A percentile compares a stretch with the other conserved stretches of the same genome.
Evolutionary conservation across 257 asterid species (phyloP).

Genomic region (Misopates orontium): DNA sequence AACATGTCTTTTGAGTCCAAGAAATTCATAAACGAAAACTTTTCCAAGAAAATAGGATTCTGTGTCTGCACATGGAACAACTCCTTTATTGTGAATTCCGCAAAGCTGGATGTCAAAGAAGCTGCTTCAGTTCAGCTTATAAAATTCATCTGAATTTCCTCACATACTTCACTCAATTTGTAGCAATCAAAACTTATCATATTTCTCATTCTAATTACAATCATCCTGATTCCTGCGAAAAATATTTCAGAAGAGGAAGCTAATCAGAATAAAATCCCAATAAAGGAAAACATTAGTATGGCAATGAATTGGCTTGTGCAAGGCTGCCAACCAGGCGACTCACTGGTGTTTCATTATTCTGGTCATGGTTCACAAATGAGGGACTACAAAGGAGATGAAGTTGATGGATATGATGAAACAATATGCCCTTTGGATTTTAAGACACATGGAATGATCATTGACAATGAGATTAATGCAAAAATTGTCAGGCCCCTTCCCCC

Average conservation of each 20-base stretch:
- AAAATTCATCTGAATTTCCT: no score
- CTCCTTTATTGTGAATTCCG: no score
- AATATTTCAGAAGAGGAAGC: slow-evolving; percentile 73
- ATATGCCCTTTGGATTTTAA: slow-evolving; percentile 79
- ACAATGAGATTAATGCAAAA: slow-evolving; percentile 76
- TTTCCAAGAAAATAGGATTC: no score
- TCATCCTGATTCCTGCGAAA: slow-evolving; percentile 27
- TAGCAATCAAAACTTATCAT: no score
- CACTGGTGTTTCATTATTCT: slow-evolving; percentile 86
- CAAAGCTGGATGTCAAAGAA: no score
- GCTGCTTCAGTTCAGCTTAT: no score
- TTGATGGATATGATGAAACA: slow-evolving; percentile 96
- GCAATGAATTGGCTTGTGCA: slow-evolving; percentile 90
- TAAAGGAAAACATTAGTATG: slow-evolving; percentile 85
- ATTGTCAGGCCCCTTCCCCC: slow-evolving; percentile 80
- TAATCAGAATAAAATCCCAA: slow-evolving; percentile 77
- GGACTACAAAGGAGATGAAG: slow-evolving; percentile 83
- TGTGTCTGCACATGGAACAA: no score
- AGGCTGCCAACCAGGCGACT: slow-evolving; percentile 92
- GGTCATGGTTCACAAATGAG: slow-evolving; percentile 92
- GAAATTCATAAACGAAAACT: no score
- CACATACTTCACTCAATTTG: no score
- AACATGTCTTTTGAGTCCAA: no score
- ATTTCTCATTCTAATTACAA: slow-evolving; percentile 17
- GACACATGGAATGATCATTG: slow-evolving; percentile 80